A percentile compares a stretch with the other conserved stretches of the same genome.
Evolutionary conservation across 164 flowering plant genomes (phyloP).

Genomic region (Annona squamosa): DNA sequence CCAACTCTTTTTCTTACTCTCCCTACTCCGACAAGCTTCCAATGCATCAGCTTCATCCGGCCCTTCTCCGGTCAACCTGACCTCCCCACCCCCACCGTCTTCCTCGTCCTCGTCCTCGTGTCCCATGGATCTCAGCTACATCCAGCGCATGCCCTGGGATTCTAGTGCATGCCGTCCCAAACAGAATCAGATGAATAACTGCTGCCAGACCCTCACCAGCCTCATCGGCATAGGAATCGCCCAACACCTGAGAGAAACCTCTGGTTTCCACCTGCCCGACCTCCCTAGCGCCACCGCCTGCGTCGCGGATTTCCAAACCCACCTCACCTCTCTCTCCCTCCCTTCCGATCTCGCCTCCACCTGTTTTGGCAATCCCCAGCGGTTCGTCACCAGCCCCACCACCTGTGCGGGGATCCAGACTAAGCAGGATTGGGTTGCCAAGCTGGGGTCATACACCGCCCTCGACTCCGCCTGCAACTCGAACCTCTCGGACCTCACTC

Average conservation of each 20-base stretch:
- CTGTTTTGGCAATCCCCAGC: constrained; percentile 33
- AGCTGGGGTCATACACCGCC: constrained; percentile 33
- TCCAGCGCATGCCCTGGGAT: constrained; percentile 44
- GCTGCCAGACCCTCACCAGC: constrained; percentile 47
- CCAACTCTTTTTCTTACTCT: neutral
- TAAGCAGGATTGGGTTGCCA: constrained; percentile 41
- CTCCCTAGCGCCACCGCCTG: constrained; percentile 36
- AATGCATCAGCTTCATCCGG: neutral
- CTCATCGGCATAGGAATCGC: constrained; percentile 43
- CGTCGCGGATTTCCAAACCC: constrained; percentile 33
- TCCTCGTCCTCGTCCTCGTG: constrained; percentile 13
- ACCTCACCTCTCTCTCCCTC: constrained; percentile 35
- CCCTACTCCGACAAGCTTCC: neutral
- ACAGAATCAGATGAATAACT: constrained; percentile 6
- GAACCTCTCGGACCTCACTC: constrained; percentile 38
- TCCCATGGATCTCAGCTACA: constrained; percentile 46
- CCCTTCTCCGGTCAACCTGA: too few relatives aligned
- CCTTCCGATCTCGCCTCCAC: constrained; percentile 25
- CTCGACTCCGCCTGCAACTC: constrained; percentile 40
- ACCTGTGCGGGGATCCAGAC: constrained; percentile 45
- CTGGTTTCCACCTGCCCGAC: constrained; percentile 38
- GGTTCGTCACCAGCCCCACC: constrained; percentile 33
- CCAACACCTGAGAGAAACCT: constrained; percentile 41
- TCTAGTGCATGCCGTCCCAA: constrained; percentile 24
- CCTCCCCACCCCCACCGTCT: neutral